Conservation (phyloP, 257 asterid species). For the Nicotiana tabacum region DNA sequence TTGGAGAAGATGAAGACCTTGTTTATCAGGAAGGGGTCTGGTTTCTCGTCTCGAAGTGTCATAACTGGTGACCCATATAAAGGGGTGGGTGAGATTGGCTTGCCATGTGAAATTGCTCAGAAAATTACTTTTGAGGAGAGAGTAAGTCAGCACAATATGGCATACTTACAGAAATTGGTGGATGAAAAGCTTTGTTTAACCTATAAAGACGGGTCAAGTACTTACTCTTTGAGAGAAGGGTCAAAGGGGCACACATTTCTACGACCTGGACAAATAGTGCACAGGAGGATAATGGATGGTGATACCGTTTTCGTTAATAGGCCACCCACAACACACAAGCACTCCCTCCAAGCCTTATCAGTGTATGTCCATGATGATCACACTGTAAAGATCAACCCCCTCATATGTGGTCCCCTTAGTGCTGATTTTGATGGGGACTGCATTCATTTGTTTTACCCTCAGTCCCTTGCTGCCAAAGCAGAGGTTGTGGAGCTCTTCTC, state of each 20-base stretch:
- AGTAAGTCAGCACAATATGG: conserved; percentile 75
- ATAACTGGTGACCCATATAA: conserved; percentile 91
- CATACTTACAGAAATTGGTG: conserved; percentile 71
- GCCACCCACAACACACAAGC: conserved; percentile 98
- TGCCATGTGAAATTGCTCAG: conserved; percentile 88
- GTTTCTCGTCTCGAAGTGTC: conserved; percentile 95
- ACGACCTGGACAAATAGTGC: conserved; percentile 90
- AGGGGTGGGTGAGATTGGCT: conserved; percentile 88
- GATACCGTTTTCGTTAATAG: conserved; percentile 87
- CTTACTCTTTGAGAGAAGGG: conserved; percentile 85
- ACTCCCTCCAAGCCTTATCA: conserved; percentile 81
- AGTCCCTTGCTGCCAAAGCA: conserved; percentile 91
- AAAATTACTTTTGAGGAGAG: conserved; percentile 87
- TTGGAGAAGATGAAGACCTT: conserved; percentile 94
- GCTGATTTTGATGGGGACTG: conserved; percentile 99
- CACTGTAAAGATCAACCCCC: conserved; percentile 90
- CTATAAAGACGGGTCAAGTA: conserved; percentile 67
- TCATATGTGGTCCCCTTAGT: conserved; percentile 88
- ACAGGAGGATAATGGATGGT: conserved; percentile 90
- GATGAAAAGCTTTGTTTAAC: conserved; percentile 81
- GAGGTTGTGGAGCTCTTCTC: conserved; percentile 92
- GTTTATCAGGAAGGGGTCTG: conserved; percentile 94
- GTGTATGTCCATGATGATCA: conserved; percentile 89
- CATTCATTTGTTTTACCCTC: conserved; percentile 88
- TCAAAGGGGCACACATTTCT: conserved; percentile 90